Evolutionary conservation across 1,139 yeast species (phyloP), one percentile per base, ranked within the genome.

Genomic region (Sugiyamaella sp.): DNA sequence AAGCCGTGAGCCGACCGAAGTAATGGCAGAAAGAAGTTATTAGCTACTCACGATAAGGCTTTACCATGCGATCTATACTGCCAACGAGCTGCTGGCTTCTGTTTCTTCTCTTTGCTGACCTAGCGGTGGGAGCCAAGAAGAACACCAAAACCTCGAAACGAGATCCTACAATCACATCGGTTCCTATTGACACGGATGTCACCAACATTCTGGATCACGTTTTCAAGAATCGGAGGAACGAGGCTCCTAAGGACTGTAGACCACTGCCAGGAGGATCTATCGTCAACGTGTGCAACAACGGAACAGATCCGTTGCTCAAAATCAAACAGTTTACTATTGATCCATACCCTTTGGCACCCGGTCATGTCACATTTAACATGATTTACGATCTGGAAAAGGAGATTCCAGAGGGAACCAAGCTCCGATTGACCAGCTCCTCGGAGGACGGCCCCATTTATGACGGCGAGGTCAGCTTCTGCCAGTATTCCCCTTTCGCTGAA

Each of bases 291-390:
- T 64, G 68, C 12, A 38, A 54, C 41, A 64, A 64, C 46, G 65
- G 62, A 37, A 58, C 64, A 8, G 46, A 43, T 14, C 58, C 68
- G 0, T 21, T 56, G 1, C 44, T 66, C 48, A 54, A 63, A 47
- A 46, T 66, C n/a, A 37, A 46, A 37, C 53, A 55, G 20, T 49
- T 66, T 25, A 45, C 51, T 5, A 60, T 68, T 4, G 53, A 59
- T 12, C 65, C 66, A 22, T 62, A 61, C 33, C 71, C 71, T 0
- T 16, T 68, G 38, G 53, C 37, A n/a, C 66, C 67, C 0, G 71
- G 71, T 9, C 56, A 63, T 42, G 55, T 61, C 49, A 54, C 56
- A 3, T 62, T 68, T 51, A 37, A 42, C 16, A 57, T 68, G 55
- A 54, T 53, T 20, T 58, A 65, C 44, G 48, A 53, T 41, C 57